Evolutionary conservation across 2,329 filamentous ascomycete species (phyloP).

Genomic region (Botryosphaeria dothidea): DNA sequence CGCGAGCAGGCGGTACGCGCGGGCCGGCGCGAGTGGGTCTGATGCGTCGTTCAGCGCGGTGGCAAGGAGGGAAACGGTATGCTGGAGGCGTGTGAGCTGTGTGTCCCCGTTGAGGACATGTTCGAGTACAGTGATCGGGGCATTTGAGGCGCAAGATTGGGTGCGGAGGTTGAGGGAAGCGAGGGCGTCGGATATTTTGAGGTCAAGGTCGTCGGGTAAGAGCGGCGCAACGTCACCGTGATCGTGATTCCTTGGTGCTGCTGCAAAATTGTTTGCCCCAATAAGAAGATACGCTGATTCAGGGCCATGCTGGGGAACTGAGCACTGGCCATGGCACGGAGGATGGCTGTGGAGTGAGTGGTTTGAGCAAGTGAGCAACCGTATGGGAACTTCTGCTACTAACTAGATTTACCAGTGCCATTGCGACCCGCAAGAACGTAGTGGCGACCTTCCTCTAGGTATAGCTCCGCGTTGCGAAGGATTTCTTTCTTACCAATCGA

Average conservation of each 20-base stretch:
- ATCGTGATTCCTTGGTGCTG: background rate
- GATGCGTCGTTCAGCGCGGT: constrained; percentile 21
- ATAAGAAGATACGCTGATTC: constrained; percentile 36
- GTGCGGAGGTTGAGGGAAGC: background rate
- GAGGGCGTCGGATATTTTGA: background rate
- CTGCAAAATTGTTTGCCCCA: constrained; percentile 33
- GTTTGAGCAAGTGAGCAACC: no score
- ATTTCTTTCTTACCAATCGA: constrained; percentile 66
- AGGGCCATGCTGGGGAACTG: constrained; percentile 66
- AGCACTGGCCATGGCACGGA: constrained; percentile 75
- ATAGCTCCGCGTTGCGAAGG: constrained; percentile 67
- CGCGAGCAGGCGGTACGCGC: constrained; percentile 61
- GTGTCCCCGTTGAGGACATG: constrained; percentile 2
- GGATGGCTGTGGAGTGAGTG: constrained; percentile 53
- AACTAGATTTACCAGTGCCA: constrained; percentile 80
- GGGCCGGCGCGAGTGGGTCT: constrained; percentile 60
- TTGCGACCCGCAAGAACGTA: constrained; percentile 82
- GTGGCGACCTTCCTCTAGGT: constrained; percentile 69
- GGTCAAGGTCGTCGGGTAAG: background rate
- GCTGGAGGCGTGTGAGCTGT: background rate
- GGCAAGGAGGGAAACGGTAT: background rate
- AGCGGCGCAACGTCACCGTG: background rate
- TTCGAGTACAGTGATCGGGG: background rate
- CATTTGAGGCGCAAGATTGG: background rate
- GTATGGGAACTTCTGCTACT: constrained; percentile 26